These are phyloP conservation scores for Malassezia arunalokei DNA, from an alignment of 1,284 basidiomycete species.

Conservation along the genomic window DNA sequence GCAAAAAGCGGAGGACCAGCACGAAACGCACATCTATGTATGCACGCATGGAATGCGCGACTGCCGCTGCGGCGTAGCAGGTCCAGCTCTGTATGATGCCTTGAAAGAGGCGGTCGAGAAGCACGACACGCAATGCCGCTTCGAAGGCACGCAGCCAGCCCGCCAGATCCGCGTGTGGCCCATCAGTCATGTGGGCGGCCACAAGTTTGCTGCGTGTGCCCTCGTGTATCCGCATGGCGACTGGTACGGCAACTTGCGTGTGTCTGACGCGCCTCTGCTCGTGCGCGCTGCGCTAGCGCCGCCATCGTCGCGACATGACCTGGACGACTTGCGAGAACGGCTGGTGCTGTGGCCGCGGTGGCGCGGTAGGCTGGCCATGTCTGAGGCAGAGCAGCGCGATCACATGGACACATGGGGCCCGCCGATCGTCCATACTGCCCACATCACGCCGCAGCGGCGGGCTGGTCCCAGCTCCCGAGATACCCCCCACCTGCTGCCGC, in stretches of 20 bases:
- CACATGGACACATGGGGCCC: slow-evolving; percentile 36
- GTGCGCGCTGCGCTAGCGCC: slow-evolving; percentile 38
- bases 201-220: slow-evolving; percentile 45
- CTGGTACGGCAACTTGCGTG: slow-evolving; percentile 39
- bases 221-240: slow-evolving; percentile 43
- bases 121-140: slow-evolving; percentile 23
- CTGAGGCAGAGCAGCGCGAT: slow-evolving; percentile 24
- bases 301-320: slow-evolving; percentile 34
- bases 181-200: slow-evolving; percentile 39
- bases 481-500: slow-evolving; percentile 6
- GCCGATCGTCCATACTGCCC: slow-evolving; percentile 24
- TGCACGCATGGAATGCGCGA: slow-evolving; percentile 46
- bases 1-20: slow-evolving; percentile 1
- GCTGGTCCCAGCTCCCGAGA: not conserved
- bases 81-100: slow-evolving; percentile 32
- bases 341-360: slow-evolving; percentile 43
- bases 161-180: slow-evolving; percentile 25
- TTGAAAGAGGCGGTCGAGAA: slow-evolving; percentile 26
- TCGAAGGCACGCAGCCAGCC: slow-evolving; percentile 12
- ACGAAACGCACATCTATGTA: slow-evolving; percentile 41
- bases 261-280: slow-evolving; percentile 19
- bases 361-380: slow-evolving; percentile 45
- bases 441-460: slow-evolving; percentile 23
- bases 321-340: slow-evolving; percentile 27
- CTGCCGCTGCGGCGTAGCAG: slow-evolving; percentile 46